These are phyloP conservation scores for Gynochthodes officinalis DNA, from an alignment of 257 asterid species.

Conservation along the genomic window DNA sequence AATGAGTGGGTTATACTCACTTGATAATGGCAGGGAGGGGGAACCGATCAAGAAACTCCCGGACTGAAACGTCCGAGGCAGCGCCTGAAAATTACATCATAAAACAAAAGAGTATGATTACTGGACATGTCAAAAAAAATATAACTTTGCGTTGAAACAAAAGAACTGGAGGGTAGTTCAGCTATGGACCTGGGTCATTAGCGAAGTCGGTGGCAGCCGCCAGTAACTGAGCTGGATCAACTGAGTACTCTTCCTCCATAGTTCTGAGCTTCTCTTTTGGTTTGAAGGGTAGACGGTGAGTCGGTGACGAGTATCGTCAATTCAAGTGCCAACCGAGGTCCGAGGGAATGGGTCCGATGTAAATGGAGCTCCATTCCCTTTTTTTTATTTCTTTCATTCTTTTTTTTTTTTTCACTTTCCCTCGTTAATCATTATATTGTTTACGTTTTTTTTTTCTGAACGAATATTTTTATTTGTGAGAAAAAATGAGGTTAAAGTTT, in stretches of 20 bases:
- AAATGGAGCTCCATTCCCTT: conserved; percentile 3
- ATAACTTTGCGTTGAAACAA: not conserved
- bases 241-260: conserved; percentile 78
- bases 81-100: conserved; percentile 45
- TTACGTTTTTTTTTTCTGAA: too few species aligned
- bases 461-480: too few species aligned
- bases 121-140: too few species aligned
- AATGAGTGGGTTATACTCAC: conserved; percentile 25
- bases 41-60: conserved; percentile 66
- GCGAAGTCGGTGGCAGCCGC: conserved; percentile 75
- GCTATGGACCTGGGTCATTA: conserved; percentile 42
- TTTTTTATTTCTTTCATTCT: not conserved
- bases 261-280: not conserved
- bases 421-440: too few species aligned
- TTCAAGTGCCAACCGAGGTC: not conserved
- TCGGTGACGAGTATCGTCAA: not conserved
- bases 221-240: conserved; percentile 67
- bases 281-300: not conserved
- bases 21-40: conserved; percentile 78
- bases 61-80: conserved; percentile 61
- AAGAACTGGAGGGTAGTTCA: not conserved
- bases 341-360: not conserved
- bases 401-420: too few species aligned
- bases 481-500: too few species aligned
- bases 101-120: not conserved